These are phyloP conservation scores for Tuber indicum DNA, from an alignment of 495 filamentous ascomycete species.

Conservation along the genomic window DNA sequence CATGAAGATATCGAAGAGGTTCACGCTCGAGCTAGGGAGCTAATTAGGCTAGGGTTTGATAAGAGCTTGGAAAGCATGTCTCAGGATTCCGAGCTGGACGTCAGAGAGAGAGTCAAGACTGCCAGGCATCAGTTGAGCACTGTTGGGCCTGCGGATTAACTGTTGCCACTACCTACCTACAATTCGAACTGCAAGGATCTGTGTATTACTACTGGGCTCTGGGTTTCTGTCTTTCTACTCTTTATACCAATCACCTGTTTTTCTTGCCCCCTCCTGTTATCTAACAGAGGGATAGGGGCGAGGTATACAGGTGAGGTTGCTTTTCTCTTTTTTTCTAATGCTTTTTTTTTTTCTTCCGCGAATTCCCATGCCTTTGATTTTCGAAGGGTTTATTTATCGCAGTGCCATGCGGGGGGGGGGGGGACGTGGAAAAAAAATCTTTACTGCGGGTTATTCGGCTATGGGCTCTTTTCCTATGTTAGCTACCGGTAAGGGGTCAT, in stretches of 20 bases:
- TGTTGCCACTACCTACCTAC: not conserved
- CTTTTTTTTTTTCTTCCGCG: not conserved
- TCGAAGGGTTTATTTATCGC: not conserved
- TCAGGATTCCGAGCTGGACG: slow-evolving; percentile 72
- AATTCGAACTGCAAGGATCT: not conserved
- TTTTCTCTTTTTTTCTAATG: not conserved
- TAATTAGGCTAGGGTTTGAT: slow-evolving; percentile 65
- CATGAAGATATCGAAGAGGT: slow-evolving; percentile 56
- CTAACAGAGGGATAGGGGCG: not conserved
- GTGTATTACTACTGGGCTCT: not conserved
- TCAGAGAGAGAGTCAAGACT: slow-evolving; percentile 73
- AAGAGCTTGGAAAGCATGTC: slow-evolving; percentile 58
- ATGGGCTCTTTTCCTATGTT: slow-evolving; percentile 19
- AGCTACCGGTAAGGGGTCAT: slow-evolving; percentile 15
- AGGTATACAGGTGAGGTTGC: not conserved
- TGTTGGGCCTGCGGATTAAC: slow-evolving; percentile 20
- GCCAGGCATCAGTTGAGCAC: slow-evolving; percentile 55
- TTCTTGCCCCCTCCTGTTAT: not conserved
- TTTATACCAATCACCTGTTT: not conserved
- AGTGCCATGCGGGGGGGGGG: not conserved
- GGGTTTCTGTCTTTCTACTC: not conserved
- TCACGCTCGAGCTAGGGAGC: slow-evolving; percentile 56
- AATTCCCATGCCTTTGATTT: not conserved
- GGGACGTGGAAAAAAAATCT: not conserved
- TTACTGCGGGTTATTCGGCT: not conserved